Evolutionary conservation across 352 stramenopile genomes (phyloP), one percentile per base, ranked within the genome.

Genomic region (Pythium dissotocum): DNA sequence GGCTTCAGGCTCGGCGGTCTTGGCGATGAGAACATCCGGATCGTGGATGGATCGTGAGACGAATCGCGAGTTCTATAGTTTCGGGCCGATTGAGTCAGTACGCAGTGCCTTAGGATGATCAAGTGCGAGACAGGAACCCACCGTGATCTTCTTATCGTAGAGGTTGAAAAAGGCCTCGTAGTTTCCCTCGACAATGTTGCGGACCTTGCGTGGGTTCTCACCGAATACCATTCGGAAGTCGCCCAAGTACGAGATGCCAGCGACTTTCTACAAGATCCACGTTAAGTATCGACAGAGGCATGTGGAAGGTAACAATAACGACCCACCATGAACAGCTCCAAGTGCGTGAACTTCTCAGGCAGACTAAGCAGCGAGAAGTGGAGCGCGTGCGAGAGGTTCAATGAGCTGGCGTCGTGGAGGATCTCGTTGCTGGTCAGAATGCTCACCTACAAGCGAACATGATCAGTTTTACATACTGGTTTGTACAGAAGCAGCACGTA

Each of bases 181-280:
- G 72, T 94, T 96, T 65, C 86, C 83, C n/a, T 86, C 80, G 26
- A 97, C 90, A 69, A 97, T 97, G 67, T 97, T 97, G 65, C 87
- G 84, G 26, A 97, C 90, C 59, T 97, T 97, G 62, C 90, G 90
- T 6, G 89, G 90, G 68, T 97, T 97, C 70, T 97, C 90, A 8
- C 88, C 88, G 66, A 97, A 96, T 32, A 76, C 87, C 90, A 97
- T 97, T 38, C 90, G 86, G 59, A 97, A 96, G 69, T 97, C 90
- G 38, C 90, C 90, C 16, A 90, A 54, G 70, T 97, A 97, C 51
- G 90, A 97, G 53, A 97, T 95, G 3, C 89, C 86, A 16, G 90
- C 90, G 33, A 97, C 95, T 75, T 87, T 90, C 87, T 95, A 57
- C 33, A 48, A 51, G 28, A 59, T 30, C 5, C 12, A 36, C 32